phyloP scores from a whole-genome alignment of 352 stramenopile species.

The Phytopythium vexans region DNA sequence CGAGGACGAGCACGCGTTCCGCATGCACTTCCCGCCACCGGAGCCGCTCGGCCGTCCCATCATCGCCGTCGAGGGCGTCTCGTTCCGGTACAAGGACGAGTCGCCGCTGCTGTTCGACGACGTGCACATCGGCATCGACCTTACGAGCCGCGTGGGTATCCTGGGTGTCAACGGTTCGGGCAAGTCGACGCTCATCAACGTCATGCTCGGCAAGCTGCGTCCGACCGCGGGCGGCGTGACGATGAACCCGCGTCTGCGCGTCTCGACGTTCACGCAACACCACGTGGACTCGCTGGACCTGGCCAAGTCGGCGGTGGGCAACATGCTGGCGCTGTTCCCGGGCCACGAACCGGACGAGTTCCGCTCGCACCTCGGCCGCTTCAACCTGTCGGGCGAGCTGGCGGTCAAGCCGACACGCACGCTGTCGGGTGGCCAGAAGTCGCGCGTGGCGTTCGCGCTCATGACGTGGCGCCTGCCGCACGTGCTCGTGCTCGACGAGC shows the following conservation, averaged over 20 bases:
- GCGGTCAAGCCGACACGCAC: constrained; percentile 93
- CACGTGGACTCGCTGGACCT: constrained; percentile 95
- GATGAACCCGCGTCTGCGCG: constrained; percentile 89
- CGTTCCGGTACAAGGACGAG: constrained; percentile 70
- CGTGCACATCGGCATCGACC: constrained; percentile 97
- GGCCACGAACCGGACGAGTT: constrained; percentile 87
- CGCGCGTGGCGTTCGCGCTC: constrained; percentile 91
- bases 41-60: constrained; percentile 94
- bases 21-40: constrained; percentile 94
- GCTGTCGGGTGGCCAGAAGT: constrained; percentile 96
- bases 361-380: constrained; percentile 93
- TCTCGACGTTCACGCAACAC: constrained; percentile 97
- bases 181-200: constrained; percentile 96
- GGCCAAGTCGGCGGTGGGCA: constrained; percentile 85
- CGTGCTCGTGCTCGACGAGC: constrained; percentile 96
- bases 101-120: constrained; percentile 70
- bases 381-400: constrained; percentile 95
- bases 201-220: constrained; percentile 94
- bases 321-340: constrained; percentile 90
- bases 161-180: constrained; percentile 91
- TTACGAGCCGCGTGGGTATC: constrained; percentile 93
- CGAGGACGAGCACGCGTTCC: constrained; percentile 92
- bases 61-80: constrained; percentile 90
- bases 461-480: constrained; percentile 95
- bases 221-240: constrained; percentile 85